Evolutionary conservation across 164 flowering plant genomes (phyloP).

Genomic region (Kalanchoe fedtschenkoi): DNA sequence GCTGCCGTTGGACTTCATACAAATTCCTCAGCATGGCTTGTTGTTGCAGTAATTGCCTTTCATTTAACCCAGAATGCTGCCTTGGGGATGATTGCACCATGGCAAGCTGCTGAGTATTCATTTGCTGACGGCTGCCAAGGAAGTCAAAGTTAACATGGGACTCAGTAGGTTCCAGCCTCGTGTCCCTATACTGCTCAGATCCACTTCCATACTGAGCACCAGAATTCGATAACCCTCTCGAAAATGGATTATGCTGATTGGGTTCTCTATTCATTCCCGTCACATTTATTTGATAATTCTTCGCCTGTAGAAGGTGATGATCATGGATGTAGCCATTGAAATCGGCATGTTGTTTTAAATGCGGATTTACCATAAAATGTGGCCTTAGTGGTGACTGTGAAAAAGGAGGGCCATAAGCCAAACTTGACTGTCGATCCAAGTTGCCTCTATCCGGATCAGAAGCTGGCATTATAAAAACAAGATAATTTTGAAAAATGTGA

Average conservation of each 20-base stretch:
- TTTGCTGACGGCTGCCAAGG: slow-evolving; percentile 40
- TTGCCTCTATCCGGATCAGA: slow-evolving; percentile 35
- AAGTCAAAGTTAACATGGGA: slow-evolving; percentile 40
- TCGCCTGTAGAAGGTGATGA: slow-evolving; percentile 24
- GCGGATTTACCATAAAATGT: slow-evolving; percentile 24
- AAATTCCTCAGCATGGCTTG: slow-evolving; percentile 34
- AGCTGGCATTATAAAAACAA: slow-evolving; percentile 6
- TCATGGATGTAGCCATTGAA: slow-evolving; percentile 38
- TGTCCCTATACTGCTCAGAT: slow-evolving; percentile 25
- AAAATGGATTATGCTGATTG: slow-evolving; percentile 24
- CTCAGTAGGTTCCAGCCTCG: slow-evolving; percentile 23
- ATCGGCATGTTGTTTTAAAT: slow-evolving; percentile 22
- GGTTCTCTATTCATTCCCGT: slow-evolving; percentile 28
- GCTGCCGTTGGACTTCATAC: slow-evolving; percentile 51
- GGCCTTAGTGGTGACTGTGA: slow-evolving; percentile 26
- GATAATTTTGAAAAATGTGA: neutral
- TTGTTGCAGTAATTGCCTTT: slow-evolving; percentile 42
- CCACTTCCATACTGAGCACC: slow-evolving; percentile 38
- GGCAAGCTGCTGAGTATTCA: slow-evolving; percentile 29
- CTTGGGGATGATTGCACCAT: slow-evolving; percentile 32
- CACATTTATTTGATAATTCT: slow-evolving; percentile 33
- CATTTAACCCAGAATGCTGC: slow-evolving; percentile 38
- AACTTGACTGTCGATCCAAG: slow-evolving; percentile 19
- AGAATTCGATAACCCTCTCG: slow-evolving; percentile 25
- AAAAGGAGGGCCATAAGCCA: slow-evolving; percentile 24